A percentile compares a stretch with the other conserved stretches of the same genome.
phyloP scores from a whole-genome alignment of 345 rosid species.

The Aquilaria malaccensis region DNA sequence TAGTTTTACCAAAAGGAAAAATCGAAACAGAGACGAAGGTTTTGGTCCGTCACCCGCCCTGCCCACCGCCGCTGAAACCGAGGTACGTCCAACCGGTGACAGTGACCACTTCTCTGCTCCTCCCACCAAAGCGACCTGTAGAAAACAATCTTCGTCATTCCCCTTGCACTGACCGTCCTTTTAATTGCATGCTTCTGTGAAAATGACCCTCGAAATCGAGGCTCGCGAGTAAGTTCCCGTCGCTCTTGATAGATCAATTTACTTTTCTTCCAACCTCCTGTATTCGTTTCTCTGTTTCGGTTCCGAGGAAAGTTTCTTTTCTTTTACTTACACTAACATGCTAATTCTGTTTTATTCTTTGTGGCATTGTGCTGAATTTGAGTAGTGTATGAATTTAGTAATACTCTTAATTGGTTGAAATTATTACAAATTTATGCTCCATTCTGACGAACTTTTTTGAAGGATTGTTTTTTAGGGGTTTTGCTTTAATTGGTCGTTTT shows the following conservation, averaged over 20 bases:
- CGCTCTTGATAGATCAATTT: neutral
- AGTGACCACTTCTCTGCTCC: no score
- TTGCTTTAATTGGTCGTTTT: neutral
- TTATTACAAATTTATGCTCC: neutral
- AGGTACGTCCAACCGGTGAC: no score
- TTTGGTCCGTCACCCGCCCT: no score
- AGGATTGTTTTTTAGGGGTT: no score
- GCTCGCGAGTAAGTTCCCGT: constrained; percentile 76
- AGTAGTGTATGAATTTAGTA: neutral
- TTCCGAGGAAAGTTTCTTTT: neutral
- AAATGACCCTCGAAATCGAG: constrained; percentile 88
- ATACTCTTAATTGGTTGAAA: neutral
- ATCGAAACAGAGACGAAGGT: no score
- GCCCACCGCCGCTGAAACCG: no score
- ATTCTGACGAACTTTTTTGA: neutral
- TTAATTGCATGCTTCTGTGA: constrained; percentile 6
- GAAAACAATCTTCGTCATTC: neutral
- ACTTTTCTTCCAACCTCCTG: neutral
- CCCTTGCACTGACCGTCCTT: neutral
- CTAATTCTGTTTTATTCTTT: neutral
- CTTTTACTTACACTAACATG: neutral
- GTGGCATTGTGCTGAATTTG: neutral
- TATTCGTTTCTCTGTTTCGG: neutral
- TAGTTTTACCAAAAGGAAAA: no score
- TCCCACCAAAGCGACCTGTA: no score